phyloP scores from a whole-genome alignment of 768 basidiomycete species.

The Strobilomyces echinocephalus region DNA sequence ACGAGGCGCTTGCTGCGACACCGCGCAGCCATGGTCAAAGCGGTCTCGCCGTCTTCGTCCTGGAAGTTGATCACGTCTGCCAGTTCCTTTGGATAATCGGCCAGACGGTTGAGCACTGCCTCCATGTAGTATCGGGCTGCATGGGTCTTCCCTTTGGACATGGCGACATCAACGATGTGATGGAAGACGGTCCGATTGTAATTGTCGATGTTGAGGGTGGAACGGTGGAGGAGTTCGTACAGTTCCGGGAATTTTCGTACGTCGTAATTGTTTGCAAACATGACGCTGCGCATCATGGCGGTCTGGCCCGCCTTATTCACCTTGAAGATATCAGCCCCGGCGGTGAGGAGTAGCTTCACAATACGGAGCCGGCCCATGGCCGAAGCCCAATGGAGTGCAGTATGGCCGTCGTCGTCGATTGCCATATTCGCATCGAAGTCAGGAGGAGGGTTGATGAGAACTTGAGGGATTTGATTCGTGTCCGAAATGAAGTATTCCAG shows the following conservation, averaged over 20 bases:
- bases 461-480: constrained; percentile 81
- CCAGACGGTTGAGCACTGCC: constrained; percentile 78
- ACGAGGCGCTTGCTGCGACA: constrained; percentile 94
- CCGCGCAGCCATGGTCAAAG: constrained; percentile 92
- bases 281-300: constrained; percentile 95
- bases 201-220: constrained; percentile 97
- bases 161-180: constrained; percentile 94
- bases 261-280: constrained; percentile 99
- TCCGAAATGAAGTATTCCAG: constrained; percentile 99
- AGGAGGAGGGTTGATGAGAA: constrained; percentile 81
- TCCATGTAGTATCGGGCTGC: constrained; percentile 99
- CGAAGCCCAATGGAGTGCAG: constrained; percentile 96
- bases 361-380: constrained; percentile 98
- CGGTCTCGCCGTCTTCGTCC: constrained; percentile 98
- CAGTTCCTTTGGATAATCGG: constrained; percentile 92
- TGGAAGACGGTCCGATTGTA: constrained; percentile 97
- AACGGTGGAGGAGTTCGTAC: constrained; percentile 95
- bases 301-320: constrained; percentile 97
- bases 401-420: constrained; percentile 98
- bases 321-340: constrained; percentile 94
- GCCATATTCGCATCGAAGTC: constrained; percentile 95
- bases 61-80: constrained; percentile 99
- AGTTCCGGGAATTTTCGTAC: constrained; percentile 98
- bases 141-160: constrained; percentile 96
- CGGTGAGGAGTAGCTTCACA: constrained; percentile 88